Evolutionary conservation across 2,329 filamentous ascomycete species (phyloP).

Genomic region (Trichoderma sp.): DNA sequence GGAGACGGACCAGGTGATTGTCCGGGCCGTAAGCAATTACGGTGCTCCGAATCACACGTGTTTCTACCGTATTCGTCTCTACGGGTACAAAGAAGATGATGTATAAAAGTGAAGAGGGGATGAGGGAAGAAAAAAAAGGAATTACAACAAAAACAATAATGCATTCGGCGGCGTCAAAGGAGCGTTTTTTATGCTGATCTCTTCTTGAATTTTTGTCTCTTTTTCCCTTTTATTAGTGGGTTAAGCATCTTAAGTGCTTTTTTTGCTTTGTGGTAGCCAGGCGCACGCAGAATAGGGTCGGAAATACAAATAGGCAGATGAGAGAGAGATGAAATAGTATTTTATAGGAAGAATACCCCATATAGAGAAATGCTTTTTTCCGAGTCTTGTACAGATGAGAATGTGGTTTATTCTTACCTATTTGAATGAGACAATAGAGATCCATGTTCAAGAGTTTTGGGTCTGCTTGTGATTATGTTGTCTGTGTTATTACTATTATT

Average conservation of each 20-base stretch:
- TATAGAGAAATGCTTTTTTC: not conserved
- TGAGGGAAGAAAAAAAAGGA: too few species aligned
- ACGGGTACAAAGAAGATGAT: constrained; percentile 48
- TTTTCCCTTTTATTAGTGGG: constrained; percentile 1
- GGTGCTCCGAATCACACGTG: constrained; percentile 64
- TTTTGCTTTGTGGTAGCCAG: constrained; percentile 9
- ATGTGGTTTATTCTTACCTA: constrained; percentile 15
- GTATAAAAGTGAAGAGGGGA: not conserved
- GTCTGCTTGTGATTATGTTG: not conserved
- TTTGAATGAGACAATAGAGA: constrained; percentile 14
- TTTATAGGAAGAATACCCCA: constrained; percentile 10
- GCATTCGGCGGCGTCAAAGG: constrained; percentile 22
- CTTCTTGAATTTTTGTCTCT: constrained; percentile 20
- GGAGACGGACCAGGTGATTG: constrained; percentile 55
- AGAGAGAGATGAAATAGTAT: not conserved
- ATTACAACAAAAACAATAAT: not conserved
- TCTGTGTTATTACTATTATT: not conserved
- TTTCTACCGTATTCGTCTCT: constrained; percentile 66
- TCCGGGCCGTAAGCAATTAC: constrained; percentile 63
- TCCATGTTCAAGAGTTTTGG: not conserved
- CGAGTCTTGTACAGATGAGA: not conserved
- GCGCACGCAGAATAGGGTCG: constrained; percentile 20
- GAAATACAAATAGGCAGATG: constrained; percentile 4
- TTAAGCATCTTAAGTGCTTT: constrained; percentile 2
- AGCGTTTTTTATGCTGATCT: constrained; percentile 14